Base-by-base conservation (phyloP, 225 moss, liverwort and hornwort genomes). In the Pseudoscleropodium purum region DNA sequence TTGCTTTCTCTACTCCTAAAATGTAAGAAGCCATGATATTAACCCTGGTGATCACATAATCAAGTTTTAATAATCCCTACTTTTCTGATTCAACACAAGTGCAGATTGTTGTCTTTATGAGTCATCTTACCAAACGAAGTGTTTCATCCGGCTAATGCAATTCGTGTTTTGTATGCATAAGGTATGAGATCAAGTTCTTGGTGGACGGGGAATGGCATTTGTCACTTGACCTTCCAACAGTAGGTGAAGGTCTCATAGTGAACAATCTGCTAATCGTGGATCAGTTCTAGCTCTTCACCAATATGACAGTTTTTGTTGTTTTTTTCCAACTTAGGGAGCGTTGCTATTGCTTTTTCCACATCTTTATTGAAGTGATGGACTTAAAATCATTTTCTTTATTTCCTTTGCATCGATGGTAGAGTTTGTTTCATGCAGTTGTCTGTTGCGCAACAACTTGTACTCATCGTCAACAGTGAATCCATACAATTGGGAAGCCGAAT, bases 191-290 rank as follows among this genome's bases (percentile, higher is more conserved):
- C 69, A 94, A 94, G 80, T 94, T 95, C 79, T 78, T 90, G 90
- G 94, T 95, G 87, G 94, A 96, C 79, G 96, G 91, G 11, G 90
- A 89, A 87, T 95, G 95, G 92, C 91, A 88, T 59, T 86, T 96
- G 76, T 96, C 96, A 57, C 90, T 91, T 41, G 93, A 92, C 56
- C 88, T 96, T 31, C 93, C 95, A 13, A 93, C 90, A 19, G 77
- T 92, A 51, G 95, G 94, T n/a, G 93, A 96, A 83, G 93, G 95
- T 84, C 60, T 92, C 59, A 91, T 92, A 30, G 91, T 90, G 84
- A 94, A 96, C 72, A 94, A 94, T 85, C 60, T 96, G 39, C 92
- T 96, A 7, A 36, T 93, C 76, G 96, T 96, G 56, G 88, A 93
- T 76, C 45, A 84, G 70, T 70, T 89, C n/a, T 68, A 86, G 75